phyloP scores from a whole-genome alignment of 2,329 filamentous ascomycete genomes.

The Dactylellina cionopaga region DNA sequence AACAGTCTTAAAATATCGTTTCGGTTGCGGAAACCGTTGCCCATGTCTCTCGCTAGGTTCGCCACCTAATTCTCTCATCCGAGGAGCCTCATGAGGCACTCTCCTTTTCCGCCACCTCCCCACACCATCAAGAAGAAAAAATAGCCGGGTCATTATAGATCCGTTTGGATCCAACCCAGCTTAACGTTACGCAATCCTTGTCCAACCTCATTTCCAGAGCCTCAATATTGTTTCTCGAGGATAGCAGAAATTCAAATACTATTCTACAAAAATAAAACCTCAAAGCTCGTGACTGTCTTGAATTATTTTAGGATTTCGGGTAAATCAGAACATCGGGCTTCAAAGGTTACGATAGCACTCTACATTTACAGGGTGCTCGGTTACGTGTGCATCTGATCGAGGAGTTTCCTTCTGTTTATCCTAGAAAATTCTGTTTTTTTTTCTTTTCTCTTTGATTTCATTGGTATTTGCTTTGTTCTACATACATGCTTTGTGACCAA shows the following conservation, averaged over 20 bases:
- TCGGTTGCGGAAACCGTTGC: neutral
- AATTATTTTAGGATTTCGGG: no score
- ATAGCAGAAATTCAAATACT: constrained; percentile 25
- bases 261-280: constrained; percentile 5
- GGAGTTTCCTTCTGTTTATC: neutral
- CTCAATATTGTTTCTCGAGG: constrained; percentile 7
- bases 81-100: constrained; percentile 42
- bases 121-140: neutral
- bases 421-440: neutral
- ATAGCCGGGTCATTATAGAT: neutral
- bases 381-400: no score
- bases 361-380: no score
- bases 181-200: constrained; percentile 38
- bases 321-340: no score
- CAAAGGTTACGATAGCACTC: no score
- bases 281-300: no score
- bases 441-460: constrained; percentile 10
- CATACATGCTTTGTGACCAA: constrained; percentile 37
- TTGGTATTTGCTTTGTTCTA: constrained; percentile 40
- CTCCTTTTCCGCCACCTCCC: constrained; percentile 17
- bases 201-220: constrained; percentile 41
- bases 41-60: constrained; percentile 16
- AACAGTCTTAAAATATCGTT: neutral
- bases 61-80: constrained; percentile 16
- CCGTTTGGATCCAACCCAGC: constrained; percentile 32